Base-by-base conservation (phyloP, 2,329 filamentous ascomycete species). In the Paecilomyces variotii region DNA sequence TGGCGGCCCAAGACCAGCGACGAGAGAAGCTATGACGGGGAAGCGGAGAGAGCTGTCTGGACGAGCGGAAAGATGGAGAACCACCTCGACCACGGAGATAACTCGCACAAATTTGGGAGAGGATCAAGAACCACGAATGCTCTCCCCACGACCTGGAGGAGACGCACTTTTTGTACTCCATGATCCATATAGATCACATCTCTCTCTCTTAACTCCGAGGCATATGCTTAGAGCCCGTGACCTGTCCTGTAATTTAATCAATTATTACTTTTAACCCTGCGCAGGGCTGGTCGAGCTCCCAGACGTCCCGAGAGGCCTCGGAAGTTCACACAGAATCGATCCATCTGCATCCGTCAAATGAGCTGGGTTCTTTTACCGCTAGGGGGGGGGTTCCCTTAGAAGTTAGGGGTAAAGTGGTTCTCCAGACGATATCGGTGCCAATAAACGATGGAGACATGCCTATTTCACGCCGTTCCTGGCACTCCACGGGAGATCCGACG, bases 31-130 rank as follows among this genome's bases (percentile, higher is more conserved):
- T 28, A 52, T 52, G 50, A 52, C 50, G 50, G 50, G 50, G 50
- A 52, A 52, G 50, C 50, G 50, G 50, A 52, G 50, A 52, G 50
- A 28, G 25, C 50, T 52, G 50, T 52, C 50, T 52, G 50, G 50
- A 28, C 50, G 50, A 52, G 50, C 50, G 50, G 50, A 52, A 52
- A 52, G 50, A 52, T 52, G 50, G 50, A 52, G 50, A 52, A 26
- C 50, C 24, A 5, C 50, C 50, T 25, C 25, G 27, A 28, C 50
- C 25, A 52, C 50, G 50, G 50, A 52, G 50, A 52, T 26, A 52
- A 52, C 50, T 52, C 50, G 50, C 50, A 27, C 25, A 52, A 52
- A 52, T 6, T 26, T 26, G 50, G 10, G 27, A 24, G 27, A 25
- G 7, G 50, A 28, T 26, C 50, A 28, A 28, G 25, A 19, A 12